phyloP scores from a whole-genome alignment of 768 basidiomycete genomes.

The Phlebiopsis flavidoalba region DNA sequence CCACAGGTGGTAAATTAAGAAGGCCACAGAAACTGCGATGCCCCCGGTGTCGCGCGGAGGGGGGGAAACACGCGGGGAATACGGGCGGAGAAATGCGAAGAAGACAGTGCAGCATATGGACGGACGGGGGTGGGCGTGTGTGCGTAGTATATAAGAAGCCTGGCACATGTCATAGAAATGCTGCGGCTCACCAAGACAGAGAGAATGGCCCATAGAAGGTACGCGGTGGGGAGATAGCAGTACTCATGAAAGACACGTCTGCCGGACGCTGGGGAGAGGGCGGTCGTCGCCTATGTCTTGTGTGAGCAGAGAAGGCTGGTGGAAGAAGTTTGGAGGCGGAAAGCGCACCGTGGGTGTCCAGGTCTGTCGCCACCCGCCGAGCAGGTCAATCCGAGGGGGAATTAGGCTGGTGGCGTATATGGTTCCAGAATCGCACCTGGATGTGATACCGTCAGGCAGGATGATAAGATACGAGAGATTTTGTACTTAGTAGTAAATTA shows the following conservation, averaged over 20 bases:
- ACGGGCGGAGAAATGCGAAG: conserved; percentile 8
- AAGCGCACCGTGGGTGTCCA: not conserved
- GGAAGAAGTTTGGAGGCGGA: not conserved
- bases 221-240: conserved; percentile 70
- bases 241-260: conserved; percentile 51
- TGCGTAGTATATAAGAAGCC: not conserved
- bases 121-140: not conserved
- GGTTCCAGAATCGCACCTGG: conserved; percentile 2
- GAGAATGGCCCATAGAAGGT: conserved; percentile 72
- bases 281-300: not conserved
- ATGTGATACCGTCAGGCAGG: not conserved
- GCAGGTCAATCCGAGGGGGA: not conserved
- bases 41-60: not conserved
- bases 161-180: not conserved
- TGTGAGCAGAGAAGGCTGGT: not conserved
- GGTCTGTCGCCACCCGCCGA: not conserved
- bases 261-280: not conserved
- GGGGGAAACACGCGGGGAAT: not conserved
- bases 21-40: conserved; percentile 49
- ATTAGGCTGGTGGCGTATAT: not conserved
- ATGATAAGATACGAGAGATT: not conserved
- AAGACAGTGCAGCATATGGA: not conserved
- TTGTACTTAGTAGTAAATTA: not conserved
- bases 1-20: conserved; percentile 76
- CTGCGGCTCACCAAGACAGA: conserved; percentile 50